A percentile compares a stretch with the other conserved stretches of the same genome.
Conservation (phyloP, 495 filamentous ascomycete species). For the Aspergillus ostianus region DNA sequence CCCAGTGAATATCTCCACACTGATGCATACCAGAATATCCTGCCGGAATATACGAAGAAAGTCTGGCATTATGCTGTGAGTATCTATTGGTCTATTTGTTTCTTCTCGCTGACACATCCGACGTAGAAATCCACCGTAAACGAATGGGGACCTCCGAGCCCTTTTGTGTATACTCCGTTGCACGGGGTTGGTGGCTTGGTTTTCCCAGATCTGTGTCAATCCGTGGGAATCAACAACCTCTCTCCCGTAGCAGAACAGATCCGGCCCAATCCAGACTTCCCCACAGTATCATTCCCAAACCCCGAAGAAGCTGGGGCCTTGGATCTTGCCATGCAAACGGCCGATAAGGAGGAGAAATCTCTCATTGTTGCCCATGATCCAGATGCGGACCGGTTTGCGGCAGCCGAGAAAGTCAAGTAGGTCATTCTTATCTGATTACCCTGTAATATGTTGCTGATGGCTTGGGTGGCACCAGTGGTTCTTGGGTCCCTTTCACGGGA, state of each 20-base stretch:
- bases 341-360: constrained; percentile 44
- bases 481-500: constrained; percentile 65
- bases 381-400: constrained; percentile 71
- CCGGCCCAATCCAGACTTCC: constrained; percentile 65
- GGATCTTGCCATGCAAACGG: constrained; percentile 59
- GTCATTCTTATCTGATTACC: constrained; percentile 9
- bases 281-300: constrained; percentile 69
- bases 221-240: constrained; percentile 44
- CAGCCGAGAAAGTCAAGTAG: constrained; percentile 57
- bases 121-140: constrained; percentile 37
- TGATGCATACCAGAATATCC: constrained; percentile 38
- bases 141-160: constrained; percentile 26
- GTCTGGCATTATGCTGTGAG: constrained; percentile 42
- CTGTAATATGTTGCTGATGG: neutral
- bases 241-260: constrained; percentile 51
- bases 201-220: constrained; percentile 39
- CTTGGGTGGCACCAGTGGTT: constrained; percentile 27
- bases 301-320: constrained; percentile 70
- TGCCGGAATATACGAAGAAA: constrained; percentile 41
- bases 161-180: constrained; percentile 68
- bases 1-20: constrained; percentile 41
- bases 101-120: constrained; percentile 12
- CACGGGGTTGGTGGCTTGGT: constrained; percentile 64
- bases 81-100: neutral
- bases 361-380: constrained; percentile 68